phyloP scores from a whole-genome alignment of 257 asterid genomes.

The Solanum tacnaense region DNA sequence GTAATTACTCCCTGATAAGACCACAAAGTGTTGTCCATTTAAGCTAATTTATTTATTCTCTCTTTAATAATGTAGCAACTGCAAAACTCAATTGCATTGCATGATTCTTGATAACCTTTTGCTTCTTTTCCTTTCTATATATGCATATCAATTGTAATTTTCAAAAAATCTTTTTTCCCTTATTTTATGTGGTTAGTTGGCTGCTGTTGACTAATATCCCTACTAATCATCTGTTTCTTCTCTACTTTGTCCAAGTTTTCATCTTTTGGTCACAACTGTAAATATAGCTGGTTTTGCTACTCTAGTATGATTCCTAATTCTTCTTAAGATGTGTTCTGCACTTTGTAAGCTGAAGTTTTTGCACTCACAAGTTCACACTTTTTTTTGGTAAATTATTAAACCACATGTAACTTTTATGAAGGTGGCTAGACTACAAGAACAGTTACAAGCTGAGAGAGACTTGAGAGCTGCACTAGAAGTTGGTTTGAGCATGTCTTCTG shows the following conservation, averaged over 20 bases:
- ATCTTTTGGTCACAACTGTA: neutral
- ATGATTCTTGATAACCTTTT: neutral
- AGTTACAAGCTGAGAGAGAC: constrained; percentile 97
- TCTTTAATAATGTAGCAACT: neutral
- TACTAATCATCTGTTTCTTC: neutral
- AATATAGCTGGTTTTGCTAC: neutral
- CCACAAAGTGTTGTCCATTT: neutral
- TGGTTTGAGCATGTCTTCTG: constrained; percentile 94
- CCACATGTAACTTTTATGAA: neutral
- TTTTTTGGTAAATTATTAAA: neutral
- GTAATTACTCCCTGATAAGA: neutral
- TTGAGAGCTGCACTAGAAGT: constrained; percentile 89
- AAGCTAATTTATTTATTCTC: neutral
- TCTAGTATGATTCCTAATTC: neutral
- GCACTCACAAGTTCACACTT: neutral
- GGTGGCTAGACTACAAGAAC: constrained; percentile 95
- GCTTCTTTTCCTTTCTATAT: neutral
- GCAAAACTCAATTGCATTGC: neutral
- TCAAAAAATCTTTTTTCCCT: neutral
- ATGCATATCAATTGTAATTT: neutral
- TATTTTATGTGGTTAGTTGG: neutral
- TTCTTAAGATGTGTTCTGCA: neutral
- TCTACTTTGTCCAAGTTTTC: neutral
- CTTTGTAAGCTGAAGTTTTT: neutral
- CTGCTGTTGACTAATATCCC: neutral